Evolutionary conservation across 768 basidiomycete genomes (phyloP).

Genomic region (Termitomyces sp.): DNA sequence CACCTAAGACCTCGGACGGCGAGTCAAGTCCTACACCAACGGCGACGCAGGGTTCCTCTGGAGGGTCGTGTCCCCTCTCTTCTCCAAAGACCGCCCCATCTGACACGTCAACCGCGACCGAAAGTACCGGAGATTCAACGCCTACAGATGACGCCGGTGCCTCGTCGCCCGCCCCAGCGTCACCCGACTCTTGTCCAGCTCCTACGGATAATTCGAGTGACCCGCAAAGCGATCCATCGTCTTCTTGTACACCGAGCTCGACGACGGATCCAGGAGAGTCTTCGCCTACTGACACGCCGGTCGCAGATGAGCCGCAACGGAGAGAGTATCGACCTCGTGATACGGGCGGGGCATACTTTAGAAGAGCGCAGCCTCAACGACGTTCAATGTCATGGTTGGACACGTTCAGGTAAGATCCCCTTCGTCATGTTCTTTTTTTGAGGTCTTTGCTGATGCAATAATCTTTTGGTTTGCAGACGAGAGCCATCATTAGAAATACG

Average conservation of each 20-base stretch:
- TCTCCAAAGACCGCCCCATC: not conserved
- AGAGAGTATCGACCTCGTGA: conserved; percentile 11
- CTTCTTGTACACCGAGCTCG: not conserved
- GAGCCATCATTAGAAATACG: not conserved
- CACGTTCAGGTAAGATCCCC: conserved; percentile 3
- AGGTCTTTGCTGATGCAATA: not conserved
- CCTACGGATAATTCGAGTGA: not conserved
- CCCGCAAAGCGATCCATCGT: not conserved
- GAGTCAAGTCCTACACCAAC: not conserved
- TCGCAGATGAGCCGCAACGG: not conserved
- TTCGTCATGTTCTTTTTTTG: not conserved
- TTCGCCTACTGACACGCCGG: not conserved
- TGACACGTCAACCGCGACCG: not conserved
- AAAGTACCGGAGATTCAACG: not conserved
- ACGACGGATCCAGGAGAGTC: not conserved
- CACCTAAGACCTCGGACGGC: not conserved
- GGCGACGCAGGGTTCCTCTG: not conserved
- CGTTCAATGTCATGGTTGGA: not conserved
- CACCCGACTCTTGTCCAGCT: not conserved
- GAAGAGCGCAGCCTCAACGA: conserved; percentile 2
- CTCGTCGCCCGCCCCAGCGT: not conserved
- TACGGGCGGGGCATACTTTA: conserved; percentile 1
- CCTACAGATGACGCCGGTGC: not conserved
- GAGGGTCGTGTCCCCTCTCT: not conserved
- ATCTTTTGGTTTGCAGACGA: not conserved